phyloP scores from a whole-genome alignment of 331 rosid genomes.

The Prunus yedoensis region DNA sequence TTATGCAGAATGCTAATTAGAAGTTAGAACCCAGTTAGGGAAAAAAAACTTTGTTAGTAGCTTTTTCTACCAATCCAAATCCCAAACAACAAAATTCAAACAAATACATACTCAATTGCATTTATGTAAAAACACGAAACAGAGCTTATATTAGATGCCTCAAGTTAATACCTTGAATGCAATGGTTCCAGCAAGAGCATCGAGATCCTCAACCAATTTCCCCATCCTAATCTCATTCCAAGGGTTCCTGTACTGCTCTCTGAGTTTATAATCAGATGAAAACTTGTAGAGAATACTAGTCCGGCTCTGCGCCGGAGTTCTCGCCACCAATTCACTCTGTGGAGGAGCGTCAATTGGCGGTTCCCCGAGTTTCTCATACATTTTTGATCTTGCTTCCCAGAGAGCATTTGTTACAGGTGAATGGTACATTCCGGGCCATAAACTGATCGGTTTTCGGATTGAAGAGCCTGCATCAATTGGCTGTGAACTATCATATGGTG shows the following conservation, averaged over 20 bases:
- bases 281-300: constrained; percentile 64
- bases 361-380: constrained; percentile 39
- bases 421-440: constrained; percentile 86
- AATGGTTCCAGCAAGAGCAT: constrained; percentile 95
- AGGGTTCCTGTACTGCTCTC: constrained; percentile 89
- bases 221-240: constrained; percentile 84
- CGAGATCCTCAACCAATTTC: constrained; percentile 86
- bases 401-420: constrained; percentile 89
- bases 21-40: no score
- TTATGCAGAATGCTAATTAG: background rate
- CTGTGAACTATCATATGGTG: constrained; percentile 3
- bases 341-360: constrained; percentile 15
- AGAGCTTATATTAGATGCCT: no score
- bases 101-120: background rate
- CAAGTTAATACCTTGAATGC: constrained; percentile 59
- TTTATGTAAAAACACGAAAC: background rate
- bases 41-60: background rate
- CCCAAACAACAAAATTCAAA: background rate
- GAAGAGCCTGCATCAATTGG: constrained; percentile 68
- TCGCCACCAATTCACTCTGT: constrained; percentile 32
- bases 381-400: constrained; percentile 83
- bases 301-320: constrained; percentile 62
- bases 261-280: constrained; percentile 68
- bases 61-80: constrained; percentile 1
- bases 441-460: constrained; percentile 59